Percentiles rank a stretch among this genome's conserved stretches.
phyloP scores from a whole-genome alignment of 345 rosid species.

The Gossypium raimondii region DNA sequence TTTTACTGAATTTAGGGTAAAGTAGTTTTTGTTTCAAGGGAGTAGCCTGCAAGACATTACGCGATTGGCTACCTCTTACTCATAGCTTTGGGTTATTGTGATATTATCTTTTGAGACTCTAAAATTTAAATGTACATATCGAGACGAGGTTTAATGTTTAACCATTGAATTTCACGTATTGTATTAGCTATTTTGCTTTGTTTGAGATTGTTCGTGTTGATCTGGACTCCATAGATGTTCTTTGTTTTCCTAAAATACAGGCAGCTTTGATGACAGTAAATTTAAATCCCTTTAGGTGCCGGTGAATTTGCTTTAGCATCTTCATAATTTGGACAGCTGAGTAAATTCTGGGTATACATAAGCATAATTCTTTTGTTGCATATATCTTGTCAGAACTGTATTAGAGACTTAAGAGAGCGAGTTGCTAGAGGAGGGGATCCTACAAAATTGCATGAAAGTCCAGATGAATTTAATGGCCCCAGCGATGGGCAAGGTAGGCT shows the following conservation, averaged over 20 bases:
- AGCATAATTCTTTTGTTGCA: background rate
- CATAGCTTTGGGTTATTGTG: background rate
- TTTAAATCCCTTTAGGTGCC: background rate
- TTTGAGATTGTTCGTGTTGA: background rate
- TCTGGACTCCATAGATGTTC: background rate
- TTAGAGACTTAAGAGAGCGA: conserved; percentile 71
- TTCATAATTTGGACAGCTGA: background rate
- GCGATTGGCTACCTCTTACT: background rate
- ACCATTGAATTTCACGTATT: background rate
- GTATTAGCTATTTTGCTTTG: background rate
- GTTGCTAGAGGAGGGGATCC: conserved; percentile 86
- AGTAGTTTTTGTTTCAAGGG: background rate
- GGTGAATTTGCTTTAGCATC: conserved; percentile 4
- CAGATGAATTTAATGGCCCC: conserved; percentile 29
- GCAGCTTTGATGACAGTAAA: background rate
- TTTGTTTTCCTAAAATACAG: background rate
- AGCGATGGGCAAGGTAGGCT: conserved; percentile 49
- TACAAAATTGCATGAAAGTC: conserved; percentile 54
- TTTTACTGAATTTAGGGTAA: background rate
- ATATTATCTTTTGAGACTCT: background rate
- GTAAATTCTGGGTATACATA: background rate
- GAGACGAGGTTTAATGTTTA: background rate
- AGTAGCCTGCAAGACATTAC: background rate
- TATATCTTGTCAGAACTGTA: conserved; percentile 46
- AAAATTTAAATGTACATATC: background rate